These are phyloP conservation scores for Ehretia macrophylla DNA, from an alignment of 257 asterid species.

Conservation along the genomic window DNA sequence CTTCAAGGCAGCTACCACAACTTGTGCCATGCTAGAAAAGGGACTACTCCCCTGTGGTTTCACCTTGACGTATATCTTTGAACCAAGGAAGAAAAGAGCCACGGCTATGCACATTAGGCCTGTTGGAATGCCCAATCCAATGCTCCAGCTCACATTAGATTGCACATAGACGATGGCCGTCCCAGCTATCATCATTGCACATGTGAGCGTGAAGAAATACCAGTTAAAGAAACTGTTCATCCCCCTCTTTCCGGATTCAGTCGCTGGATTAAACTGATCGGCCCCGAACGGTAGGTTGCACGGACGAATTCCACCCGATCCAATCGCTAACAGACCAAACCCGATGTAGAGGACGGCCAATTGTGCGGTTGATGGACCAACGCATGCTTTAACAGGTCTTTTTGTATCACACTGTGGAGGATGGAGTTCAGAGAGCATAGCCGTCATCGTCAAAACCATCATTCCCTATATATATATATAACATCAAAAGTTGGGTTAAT, in stretches of 20 bases:
- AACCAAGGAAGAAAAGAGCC: slow-evolving; percentile 16
- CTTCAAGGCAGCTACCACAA: slow-evolving; percentile 13
- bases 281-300: slow-evolving; percentile 41
- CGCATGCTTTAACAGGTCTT: slow-evolving; percentile 7
- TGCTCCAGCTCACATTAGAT: slow-evolving; percentile 27
- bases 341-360: slow-evolving; percentile 16
- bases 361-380: slow-evolving; percentile 23
- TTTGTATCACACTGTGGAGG: slow-evolving; percentile 24
- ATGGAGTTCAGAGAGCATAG: slow-evolving; percentile 22
- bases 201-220: slow-evolving; percentile 33
- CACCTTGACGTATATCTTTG: slow-evolving; percentile 21
- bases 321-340: slow-evolving; percentile 22
- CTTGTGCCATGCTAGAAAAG: slow-evolving; percentile 14
- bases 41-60: slow-evolving; percentile 21
- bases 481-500: neutral
- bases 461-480: too few relatives aligned
- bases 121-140: slow-evolving; percentile 33
- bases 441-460: slow-evolving; percentile 32
- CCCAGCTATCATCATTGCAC: slow-evolving; percentile 28
- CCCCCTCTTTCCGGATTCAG: slow-evolving; percentile 30
- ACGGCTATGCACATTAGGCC: slow-evolving; percentile 16
- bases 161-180: slow-evolving; percentile 37
- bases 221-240: slow-evolving; percentile 34
- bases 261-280: slow-evolving; percentile 35
- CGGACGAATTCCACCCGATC: slow-evolving; percentile 37